Conservation (phyloP, 225 moss, liverwort and hornwort species). For the Pseudoscleropodium purum region DNA sequence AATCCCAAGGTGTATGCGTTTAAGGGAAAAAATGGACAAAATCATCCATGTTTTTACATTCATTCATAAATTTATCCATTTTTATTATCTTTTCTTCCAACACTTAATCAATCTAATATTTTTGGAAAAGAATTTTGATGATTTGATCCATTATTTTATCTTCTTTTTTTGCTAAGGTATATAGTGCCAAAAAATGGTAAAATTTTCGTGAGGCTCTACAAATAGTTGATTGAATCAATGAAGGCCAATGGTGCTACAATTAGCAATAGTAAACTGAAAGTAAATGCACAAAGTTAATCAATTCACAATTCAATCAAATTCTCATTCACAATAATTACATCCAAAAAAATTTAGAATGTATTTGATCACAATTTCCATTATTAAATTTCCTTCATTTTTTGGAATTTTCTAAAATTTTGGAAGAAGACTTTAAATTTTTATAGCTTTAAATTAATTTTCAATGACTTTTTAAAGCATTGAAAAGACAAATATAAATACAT, state of each 20-base stretch:
- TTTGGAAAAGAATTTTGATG: not conserved
- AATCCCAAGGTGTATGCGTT: not conserved
- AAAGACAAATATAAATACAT: no score
- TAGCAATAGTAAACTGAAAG: not conserved
- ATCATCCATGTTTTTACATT: not conserved
- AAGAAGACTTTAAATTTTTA: no score
- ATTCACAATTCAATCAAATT: not conserved
- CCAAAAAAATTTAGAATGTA: not conserved
- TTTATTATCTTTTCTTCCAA: not conserved
- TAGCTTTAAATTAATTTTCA: no score
- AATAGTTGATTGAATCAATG: not conserved
- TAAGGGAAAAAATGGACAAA: not conserved
- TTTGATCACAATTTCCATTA: not conserved
- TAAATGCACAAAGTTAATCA: not conserved
- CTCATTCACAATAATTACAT: not conserved
- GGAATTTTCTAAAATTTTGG: no score
- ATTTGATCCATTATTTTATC: not conserved
- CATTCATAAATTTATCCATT: not conserved
- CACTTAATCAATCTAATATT: not conserved
- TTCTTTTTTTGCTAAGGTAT: not conserved
- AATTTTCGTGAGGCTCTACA: not conserved
- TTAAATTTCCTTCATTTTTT: no score
- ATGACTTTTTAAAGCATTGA: no score
- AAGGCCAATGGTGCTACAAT: not conserved
- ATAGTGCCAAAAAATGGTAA: not conserved